phyloP scores from a whole-genome alignment of 345 rosid species.

The Euphorbia tirucalli region DNA sequence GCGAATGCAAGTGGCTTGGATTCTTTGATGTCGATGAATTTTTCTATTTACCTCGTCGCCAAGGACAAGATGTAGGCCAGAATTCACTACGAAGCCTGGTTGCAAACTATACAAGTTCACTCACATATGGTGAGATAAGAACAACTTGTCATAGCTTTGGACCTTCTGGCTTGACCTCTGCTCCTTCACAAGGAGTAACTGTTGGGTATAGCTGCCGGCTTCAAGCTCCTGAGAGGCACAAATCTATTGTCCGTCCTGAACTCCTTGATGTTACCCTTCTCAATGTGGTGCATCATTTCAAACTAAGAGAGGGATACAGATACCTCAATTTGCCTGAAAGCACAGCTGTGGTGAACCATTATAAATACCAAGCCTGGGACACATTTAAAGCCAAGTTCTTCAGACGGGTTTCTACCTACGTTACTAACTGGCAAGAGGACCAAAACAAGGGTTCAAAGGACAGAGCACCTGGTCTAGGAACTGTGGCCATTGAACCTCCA shows the following conservation, averaged over 20 bases:
- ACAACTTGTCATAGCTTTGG: conserved; percentile 90
- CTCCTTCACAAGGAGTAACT: conserved; percentile 73
- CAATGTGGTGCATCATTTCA: conserved; percentile 89
- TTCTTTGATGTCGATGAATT: conserved; percentile 98
- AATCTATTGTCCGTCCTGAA: conserved; percentile 70
- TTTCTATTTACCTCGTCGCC: conserved; percentile 63
- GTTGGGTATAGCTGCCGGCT: conserved; percentile 90
- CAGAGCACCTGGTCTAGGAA: conserved; percentile 92
- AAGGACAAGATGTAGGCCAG: conserved; percentile 39
- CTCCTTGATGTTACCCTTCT: conserved; percentile 62
- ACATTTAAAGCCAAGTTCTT: conserved; percentile 82
- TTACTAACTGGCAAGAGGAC: conserved; percentile 87
- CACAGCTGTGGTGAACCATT: conserved; percentile 73
- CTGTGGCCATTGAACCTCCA: conserved; percentile 75
- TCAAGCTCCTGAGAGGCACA: conserved; percentile 82
- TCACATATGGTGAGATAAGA: conserved; percentile 62
- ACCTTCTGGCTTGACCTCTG: conserved; percentile 75
- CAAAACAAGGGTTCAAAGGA: conserved; percentile 90
- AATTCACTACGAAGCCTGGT: conserved; percentile 58
- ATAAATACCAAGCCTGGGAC: conserved; percentile 98
- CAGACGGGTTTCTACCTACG: conserved; percentile 92
- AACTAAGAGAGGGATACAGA: conserved; percentile 50
- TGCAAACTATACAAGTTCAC: conserved; percentile 64
- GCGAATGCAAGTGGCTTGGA: conserved; percentile 85
- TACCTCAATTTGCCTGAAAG: conserved; percentile 65